phyloP scores from a whole-genome alignment of 305 asterid species.

The Caryopteris hybrid region DNA sequence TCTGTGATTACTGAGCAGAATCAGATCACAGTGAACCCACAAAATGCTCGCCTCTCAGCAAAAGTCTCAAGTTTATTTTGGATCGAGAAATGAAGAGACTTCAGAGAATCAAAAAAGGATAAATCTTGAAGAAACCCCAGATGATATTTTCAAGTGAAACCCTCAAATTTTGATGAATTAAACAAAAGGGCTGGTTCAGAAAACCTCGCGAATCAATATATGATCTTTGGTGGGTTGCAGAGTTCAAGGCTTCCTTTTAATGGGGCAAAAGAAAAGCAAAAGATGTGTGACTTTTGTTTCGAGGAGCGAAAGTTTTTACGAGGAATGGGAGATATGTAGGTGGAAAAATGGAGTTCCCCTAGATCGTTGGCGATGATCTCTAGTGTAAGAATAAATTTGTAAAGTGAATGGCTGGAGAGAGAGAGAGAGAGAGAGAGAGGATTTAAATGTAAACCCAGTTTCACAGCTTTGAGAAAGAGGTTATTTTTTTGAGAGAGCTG shows the following conservation, averaged over 20 bases:
- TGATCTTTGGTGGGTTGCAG: slow-evolving; percentile 25
- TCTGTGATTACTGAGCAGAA: slow-evolving; percentile 1
- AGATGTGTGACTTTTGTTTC: not conserved
- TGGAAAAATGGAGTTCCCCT: slow-evolving; percentile 25
- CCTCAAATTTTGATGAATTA: slow-evolving; percentile 15
- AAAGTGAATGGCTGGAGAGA: not conserved
- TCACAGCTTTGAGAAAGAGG: too few relatives aligned
- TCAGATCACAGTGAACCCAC: slow-evolving; percentile 27
- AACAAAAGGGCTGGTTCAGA: not conserved
- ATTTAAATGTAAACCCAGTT: not conserved
- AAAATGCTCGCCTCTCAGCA: slow-evolving; percentile 18
- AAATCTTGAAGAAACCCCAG: slow-evolving; percentile 22
- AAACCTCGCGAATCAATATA: slow-evolving; percentile 1
- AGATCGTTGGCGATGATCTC: slow-evolving; percentile 41
- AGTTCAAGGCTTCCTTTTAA: slow-evolving; percentile 5
- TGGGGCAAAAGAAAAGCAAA: not conserved
- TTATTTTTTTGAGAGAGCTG: too few relatives aligned
- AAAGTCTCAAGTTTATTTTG: slow-evolving; percentile 19
- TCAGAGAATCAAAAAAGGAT: slow-evolving; percentile 9
- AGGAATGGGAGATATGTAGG: slow-evolving; percentile 17
- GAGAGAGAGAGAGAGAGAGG: not conserved
- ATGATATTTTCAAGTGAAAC: slow-evolving; percentile 18
- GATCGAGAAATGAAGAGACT: slow-evolving; percentile 30
- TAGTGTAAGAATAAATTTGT: not conserved
- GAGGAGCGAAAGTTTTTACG: slow-evolving; percentile 10